Conservation (phyloP, 805 yeast genomes). For the Ogataea glucozyma region DNA sequence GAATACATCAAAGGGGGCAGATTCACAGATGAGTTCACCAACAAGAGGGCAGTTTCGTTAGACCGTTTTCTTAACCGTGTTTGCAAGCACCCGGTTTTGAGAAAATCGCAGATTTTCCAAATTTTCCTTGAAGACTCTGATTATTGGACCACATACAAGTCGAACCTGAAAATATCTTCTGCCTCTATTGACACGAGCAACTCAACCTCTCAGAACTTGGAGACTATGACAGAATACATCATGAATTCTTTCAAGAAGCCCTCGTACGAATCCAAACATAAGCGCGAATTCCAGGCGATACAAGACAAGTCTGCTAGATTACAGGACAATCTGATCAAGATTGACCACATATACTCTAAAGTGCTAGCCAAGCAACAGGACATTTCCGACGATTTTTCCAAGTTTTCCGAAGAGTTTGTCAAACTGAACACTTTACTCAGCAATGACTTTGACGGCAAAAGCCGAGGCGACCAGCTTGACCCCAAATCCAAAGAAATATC, state of each 20-base stretch:
- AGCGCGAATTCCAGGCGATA: slow-evolving; percentile 79
- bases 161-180: slow-evolving; percentile 46
- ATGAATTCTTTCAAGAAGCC: slow-evolving; percentile 92
- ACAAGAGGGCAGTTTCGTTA: slow-evolving; percentile 77
- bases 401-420: slow-evolving; percentile 66
- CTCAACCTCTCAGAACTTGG: slow-evolving; percentile 43
- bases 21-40: slow-evolving; percentile 80
- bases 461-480: slow-evolving; percentile 23
- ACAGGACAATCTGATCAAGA: slow-evolving; percentile 76
- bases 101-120: slow-evolving; percentile 67
- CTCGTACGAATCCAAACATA: slow-evolving; percentile 50
- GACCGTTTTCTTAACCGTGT: slow-evolving; percentile 74
- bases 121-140: slow-evolving; percentile 65
- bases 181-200: slow-evolving; percentile 24
- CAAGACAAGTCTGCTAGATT: slow-evolving; percentile 79
- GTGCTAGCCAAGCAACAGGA: slow-evolving; percentile 73
- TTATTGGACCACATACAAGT: slow-evolving; percentile 72
- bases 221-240: slow-evolving; percentile 84
- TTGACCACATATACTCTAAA: slow-evolving; percentile 76
- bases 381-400: slow-evolving; percentile 69
- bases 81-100: slow-evolving; percentile 69
- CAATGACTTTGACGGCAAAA: slow-evolving; percentile 36
- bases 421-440: slow-evolving; percentile 51
- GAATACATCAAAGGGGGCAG: slow-evolving; percentile 95
- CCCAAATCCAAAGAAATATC: slow-evolving; percentile 28